Conservation (phyloP, 2,329 filamentous ascomycete species). For the Atkinsonella texensis region DNA sequence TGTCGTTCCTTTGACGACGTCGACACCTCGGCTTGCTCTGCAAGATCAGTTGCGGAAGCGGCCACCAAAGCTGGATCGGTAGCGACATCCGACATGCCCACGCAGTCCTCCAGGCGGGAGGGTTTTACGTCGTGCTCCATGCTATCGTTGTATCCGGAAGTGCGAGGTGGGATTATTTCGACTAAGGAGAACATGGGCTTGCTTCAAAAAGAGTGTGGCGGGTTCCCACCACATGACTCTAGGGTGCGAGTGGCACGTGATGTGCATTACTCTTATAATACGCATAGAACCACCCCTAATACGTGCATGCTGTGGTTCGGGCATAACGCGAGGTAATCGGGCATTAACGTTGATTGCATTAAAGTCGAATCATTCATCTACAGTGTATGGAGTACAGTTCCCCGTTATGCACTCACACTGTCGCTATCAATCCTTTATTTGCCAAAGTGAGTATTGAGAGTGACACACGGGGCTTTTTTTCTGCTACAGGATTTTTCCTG, state of each 20-base stretch:
- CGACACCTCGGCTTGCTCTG: slow-evolving; percentile 6
- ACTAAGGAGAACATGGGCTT: slow-evolving; percentile 20
- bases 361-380: slow-evolving; percentile 1
- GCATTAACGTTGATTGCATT: slow-evolving; percentile 1
- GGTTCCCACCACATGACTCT: slow-evolving; percentile 9
- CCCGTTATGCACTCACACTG: not conserved
- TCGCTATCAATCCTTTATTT: not conserved
- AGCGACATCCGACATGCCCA: slow-evolving; percentile 23
- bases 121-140: slow-evolving; percentile 5
- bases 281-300: not conserved
- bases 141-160: slow-evolving; percentile 30
- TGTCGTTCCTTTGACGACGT: slow-evolving; percentile 36
- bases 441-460: not conserved
- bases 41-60: slow-evolving; percentile 19
- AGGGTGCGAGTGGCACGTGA: not conserved
- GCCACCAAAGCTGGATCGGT: slow-evolving; percentile 27
- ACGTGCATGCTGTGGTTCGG: not conserved
- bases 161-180: slow-evolving; percentile 22
- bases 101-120: not conserved
- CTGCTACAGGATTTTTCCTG: no score
- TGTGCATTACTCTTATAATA: not conserved
- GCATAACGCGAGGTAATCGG: not conserved
- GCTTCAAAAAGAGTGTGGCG: slow-evolving; percentile 19
- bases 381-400: not conserved
- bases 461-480: no score